Evolutionary conservation across 371 early-diverging fungal species (phyloP).

Genomic region (Mortierella sp.): DNA sequence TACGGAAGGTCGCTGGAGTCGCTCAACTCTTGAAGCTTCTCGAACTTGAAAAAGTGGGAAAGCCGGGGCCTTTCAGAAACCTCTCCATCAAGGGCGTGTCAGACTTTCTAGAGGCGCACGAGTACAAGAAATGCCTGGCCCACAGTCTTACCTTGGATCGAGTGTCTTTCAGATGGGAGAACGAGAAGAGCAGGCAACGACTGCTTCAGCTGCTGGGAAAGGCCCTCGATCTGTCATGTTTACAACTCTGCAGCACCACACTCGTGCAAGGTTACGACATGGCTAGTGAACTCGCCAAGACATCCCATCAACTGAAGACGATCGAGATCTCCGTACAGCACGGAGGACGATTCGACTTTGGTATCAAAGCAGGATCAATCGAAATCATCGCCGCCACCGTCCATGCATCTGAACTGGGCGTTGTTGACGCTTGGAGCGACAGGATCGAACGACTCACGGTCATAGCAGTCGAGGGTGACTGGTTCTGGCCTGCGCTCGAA

Average conservation of each 20-base stretch:
- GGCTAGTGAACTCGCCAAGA: neutral
- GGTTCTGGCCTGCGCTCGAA: neutral
- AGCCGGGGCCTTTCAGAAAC: neutral
- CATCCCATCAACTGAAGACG: neutral
- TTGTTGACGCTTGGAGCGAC: neutral
- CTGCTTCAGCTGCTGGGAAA: neutral
- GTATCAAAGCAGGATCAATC: neutral
- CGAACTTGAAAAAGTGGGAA: neutral
- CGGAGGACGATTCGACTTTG: neutral
- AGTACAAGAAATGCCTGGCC: neutral
- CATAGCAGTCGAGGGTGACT: neutral
- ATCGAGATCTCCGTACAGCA: neutral
- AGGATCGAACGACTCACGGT: neutral
- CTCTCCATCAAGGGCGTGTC: neutral
- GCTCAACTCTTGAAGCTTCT: neutral
- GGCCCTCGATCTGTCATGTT: neutral
- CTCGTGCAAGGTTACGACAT: neutral
- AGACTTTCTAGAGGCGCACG: neutral
- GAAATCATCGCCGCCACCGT: neutral
- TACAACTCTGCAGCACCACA: neutral
- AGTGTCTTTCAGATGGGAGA: neutral
- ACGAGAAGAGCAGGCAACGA: neutral
- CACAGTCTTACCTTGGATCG: constrained; percentile 3
- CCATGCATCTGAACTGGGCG: neutral
- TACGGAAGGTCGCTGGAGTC: neutral